These are phyloP conservation scores for Cochlearia excelsa DNA, from an alignment of 345 rosid genomes.

Conservation along the genomic window DNA sequence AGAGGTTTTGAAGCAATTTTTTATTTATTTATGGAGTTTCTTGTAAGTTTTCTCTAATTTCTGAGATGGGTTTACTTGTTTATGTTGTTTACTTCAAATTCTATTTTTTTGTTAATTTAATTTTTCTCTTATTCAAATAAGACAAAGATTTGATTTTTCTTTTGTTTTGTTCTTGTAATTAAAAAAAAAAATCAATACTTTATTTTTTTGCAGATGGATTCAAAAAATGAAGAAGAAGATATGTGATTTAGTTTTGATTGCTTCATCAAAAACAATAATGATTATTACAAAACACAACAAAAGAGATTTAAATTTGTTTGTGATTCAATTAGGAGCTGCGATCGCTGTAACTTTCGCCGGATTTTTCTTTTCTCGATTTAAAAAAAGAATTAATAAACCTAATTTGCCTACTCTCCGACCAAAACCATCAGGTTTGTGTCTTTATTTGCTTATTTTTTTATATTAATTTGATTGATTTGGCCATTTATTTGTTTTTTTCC, in stretches of 20 bases:
- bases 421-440: conserved; percentile 27
- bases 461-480: conserved; percentile 2
- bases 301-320: conserved; percentile 49
- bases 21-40: not conserved
- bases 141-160: not conserved
- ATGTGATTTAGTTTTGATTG: not conserved
- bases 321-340: conserved; percentile 66
- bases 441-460: not conserved
- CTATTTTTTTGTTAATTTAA: no score
- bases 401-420: conserved; percentile 35
- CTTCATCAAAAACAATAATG: not conserved
- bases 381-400: conserved; percentile 39
- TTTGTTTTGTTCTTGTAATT: no score
- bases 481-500: not conserved
- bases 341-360: conserved; percentile 74
- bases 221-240: not conserved
- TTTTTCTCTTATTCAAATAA: not conserved
- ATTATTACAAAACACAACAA: conserved; percentile 45
- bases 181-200: not conserved
- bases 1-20: no score
- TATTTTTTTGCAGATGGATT: not conserved
- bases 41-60: not conserved
- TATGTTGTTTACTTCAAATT: no score
- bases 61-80: no score
- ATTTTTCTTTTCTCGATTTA: conserved; percentile 52